These are phyloP conservation scores for Bruguiera parviflora DNA, from an alignment of 345 rosid species.

Conservation along the genomic window DNA sequence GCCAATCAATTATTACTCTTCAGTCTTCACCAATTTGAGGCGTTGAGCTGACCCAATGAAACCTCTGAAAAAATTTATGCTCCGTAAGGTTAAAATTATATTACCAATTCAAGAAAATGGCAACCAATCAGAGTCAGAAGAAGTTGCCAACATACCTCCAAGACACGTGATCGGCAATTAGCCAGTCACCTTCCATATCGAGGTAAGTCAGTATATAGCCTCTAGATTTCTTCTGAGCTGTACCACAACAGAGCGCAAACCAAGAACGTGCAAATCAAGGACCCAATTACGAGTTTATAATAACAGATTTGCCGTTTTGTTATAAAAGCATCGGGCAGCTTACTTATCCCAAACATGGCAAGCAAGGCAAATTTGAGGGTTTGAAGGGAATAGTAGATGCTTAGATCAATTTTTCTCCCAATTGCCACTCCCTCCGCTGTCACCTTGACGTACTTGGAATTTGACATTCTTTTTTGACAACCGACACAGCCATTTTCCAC, in stretches of 20 bases:
- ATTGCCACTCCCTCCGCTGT: slow-evolving; percentile 52
- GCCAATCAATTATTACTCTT: background rate
- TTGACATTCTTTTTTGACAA: slow-evolving; percentile 14
- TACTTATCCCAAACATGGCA: slow-evolving; percentile 41
- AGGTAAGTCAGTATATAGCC: slow-evolving; percentile 32
- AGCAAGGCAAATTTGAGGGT: slow-evolving; percentile 31
- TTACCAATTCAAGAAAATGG: background rate
- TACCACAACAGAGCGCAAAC: background rate
- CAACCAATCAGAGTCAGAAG: background rate
- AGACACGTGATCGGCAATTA: slow-evolving; percentile 31
- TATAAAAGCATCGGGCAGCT: background rate
- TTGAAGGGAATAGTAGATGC: slow-evolving; percentile 29
- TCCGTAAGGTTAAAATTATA: background rate
- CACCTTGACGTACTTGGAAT: slow-evolving; percentile 46
- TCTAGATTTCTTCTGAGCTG: slow-evolving; percentile 32
- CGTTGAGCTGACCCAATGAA: slow-evolving; percentile 35
- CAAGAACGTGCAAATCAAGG: background rate
- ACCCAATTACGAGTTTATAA: background rate
- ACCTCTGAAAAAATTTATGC: slow-evolving; percentile 26
- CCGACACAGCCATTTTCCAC: slow-evolving; percentile 15
- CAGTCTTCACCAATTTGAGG: slow-evolving; percentile 27
- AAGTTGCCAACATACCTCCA: slow-evolving; percentile 31
- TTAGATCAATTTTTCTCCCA: slow-evolving; percentile 44
- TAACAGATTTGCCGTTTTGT: background rate
- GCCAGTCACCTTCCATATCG: slow-evolving; percentile 44